Evolutionary conservation across 2,329 filamentous ascomycete genomes (phyloP).

Genomic region (Hymenoscyphus salicellus): DNA sequence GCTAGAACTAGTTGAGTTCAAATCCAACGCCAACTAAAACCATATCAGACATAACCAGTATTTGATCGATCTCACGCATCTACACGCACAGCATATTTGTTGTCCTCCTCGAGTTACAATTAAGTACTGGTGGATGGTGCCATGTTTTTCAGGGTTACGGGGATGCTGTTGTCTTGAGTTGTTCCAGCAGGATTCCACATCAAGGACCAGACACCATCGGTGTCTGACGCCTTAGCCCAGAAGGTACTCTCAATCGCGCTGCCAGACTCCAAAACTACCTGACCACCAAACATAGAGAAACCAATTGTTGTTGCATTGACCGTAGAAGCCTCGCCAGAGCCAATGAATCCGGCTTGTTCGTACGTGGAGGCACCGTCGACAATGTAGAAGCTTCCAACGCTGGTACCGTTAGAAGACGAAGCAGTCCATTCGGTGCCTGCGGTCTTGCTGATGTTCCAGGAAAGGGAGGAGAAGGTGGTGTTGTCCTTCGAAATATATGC

Average conservation of each 20-base stretch:
- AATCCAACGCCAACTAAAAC: no score
- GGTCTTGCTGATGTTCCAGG: conserved; percentile 29
- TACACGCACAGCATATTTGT: no score
- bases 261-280: conserved; percentile 26
- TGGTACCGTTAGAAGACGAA: conserved; percentile 8
- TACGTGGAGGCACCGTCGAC: conserved; percentile 9
- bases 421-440: conserved; percentile 7
- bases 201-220: conserved; percentile 19
- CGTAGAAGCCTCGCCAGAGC: conserved; percentile 18
- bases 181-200: conserved; percentile 22
- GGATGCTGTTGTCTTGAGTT: conserved; percentile 10
- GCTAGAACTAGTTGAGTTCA: no score
- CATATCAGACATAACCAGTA: no score
- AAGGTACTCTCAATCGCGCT: conserved; percentile 22
- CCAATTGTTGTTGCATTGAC: conserved; percentile 18
- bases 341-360: conserved; percentile 28
- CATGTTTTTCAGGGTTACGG: conserved; percentile 22
- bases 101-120: no score
- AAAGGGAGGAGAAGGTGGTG: conserved; percentile 24
- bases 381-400: conserved; percentile 14
- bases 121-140: conserved; percentile 9
- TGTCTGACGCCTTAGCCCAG: conserved; percentile 19
- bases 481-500: conserved; percentile 7
- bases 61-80: no score
- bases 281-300: conserved; percentile 34